A percentile compares a stretch with the other conserved stretches of the same genome.
phyloP scores from a whole-genome alignment of 164 flowering plant species.

The Stephania yunnanensis region DNA sequence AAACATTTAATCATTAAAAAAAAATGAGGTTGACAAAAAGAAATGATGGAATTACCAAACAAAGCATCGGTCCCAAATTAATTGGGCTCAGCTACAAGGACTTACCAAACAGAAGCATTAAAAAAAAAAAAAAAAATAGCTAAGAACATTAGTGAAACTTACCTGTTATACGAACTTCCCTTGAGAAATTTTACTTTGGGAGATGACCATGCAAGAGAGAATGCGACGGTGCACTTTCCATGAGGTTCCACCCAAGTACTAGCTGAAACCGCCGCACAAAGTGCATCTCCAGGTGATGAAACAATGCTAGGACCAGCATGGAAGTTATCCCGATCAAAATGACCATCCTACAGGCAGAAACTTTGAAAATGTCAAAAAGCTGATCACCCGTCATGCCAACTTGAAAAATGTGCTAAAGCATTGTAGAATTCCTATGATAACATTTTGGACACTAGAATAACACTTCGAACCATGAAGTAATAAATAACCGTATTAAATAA shows the following conservation, averaged over 20 bases:
- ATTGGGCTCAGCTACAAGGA: too few species aligned
- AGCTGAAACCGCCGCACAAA: conserved; percentile 90
- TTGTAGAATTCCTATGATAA: too few species aligned
- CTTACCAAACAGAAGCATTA: background rate
- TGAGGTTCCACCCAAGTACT: conserved; percentile 94
- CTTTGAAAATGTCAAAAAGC: background rate
- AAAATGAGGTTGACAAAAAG: background rate
- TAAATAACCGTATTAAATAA: background rate
- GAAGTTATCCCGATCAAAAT: conserved; percentile 69
- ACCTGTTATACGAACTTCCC: conserved; percentile 76
- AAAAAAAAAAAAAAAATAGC: conserved; percentile 1
- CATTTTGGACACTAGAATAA: background rate
- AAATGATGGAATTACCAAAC: background rate
- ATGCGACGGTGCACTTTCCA: conserved; percentile 85
- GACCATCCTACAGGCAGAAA: conserved; percentile 51
- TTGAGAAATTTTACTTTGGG: conserved; percentile 78
- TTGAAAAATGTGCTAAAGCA: background rate
- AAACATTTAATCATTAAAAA: background rate
- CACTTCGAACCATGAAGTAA: too few species aligned
- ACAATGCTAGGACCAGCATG: conserved; percentile 60
- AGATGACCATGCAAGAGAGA: conserved; percentile 83
- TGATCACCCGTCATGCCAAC: background rate
- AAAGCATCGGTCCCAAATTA: too few species aligned
- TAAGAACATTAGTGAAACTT: background rate
- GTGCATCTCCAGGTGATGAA: conserved; percentile 72